Percentiles rank a stretch among this genome's conserved stretches.
Conservation (phyloP, 495 filamentous ascomycete species). For the Penicillium manginii region DNA sequence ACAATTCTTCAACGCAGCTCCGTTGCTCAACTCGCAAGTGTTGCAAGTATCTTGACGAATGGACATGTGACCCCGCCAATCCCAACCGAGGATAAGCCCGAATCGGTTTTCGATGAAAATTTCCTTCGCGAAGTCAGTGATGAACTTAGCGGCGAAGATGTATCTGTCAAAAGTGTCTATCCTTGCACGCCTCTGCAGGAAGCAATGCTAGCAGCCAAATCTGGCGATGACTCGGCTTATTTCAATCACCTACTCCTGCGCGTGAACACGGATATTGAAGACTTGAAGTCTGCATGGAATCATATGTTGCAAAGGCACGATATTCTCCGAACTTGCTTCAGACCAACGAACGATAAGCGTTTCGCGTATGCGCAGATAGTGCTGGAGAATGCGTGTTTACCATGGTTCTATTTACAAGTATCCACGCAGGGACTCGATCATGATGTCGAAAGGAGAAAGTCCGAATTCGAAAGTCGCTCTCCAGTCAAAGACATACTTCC, state of each 20-base stretch:
- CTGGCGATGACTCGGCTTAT: conserved; percentile 45
- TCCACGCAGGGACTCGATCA: conserved; percentile 17
- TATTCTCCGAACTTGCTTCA: conserved; percentile 67
- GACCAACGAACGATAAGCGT: conserved; percentile 49
- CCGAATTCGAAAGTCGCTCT: conserved; percentile 24
- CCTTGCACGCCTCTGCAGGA: conserved; percentile 85
- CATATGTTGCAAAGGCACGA: conserved; percentile 58
- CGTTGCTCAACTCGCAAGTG: conserved; percentile 55
- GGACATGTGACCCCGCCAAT: conserved; percentile 5
- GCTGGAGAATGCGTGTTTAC: conserved; percentile 32
- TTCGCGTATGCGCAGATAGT: conserved; percentile 65
- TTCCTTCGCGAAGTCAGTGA: conserved; percentile 18
- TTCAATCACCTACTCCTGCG: conserved; percentile 58
- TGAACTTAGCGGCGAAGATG: conserved; percentile 29
- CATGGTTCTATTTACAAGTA: conserved; percentile 26
- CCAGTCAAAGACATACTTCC: conserved; percentile 31
- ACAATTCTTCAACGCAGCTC: conserved; percentile 64
- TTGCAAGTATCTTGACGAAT: conserved; percentile 24
- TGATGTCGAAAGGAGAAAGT: conserved; percentile 26
- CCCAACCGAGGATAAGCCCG: not conserved
- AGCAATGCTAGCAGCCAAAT: conserved; percentile 70
- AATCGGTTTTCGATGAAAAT: conserved; percentile 15
- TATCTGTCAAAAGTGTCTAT: conserved; percentile 55
- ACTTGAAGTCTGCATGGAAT: conserved; percentile 50
- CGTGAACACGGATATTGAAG: conserved; percentile 45